Evolutionary conservation across 768 basidiomycete species (phyloP).

Genomic region (Termitomyces sp.): DNA sequence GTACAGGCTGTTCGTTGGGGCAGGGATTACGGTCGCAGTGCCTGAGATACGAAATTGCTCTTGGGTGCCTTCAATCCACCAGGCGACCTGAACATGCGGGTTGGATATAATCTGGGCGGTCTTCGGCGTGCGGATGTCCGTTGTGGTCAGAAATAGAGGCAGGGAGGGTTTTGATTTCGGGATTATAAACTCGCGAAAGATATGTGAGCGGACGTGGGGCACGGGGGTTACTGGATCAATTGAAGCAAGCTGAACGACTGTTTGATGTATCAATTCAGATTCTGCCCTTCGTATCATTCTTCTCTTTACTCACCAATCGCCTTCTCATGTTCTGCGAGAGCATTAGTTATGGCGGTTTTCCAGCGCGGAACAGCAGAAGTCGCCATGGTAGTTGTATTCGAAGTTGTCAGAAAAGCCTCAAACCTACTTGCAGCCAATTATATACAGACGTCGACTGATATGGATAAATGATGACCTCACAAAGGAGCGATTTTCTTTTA

Average conservation of each 20-base stretch:
- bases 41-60: constrained; percentile 76
- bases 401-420: background rate
- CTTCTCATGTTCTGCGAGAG: constrained; percentile 32
- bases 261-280: background rate
- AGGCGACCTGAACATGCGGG: constrained; percentile 54
- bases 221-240: constrained; percentile 32
- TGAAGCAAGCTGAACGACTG: constrained; percentile 61
- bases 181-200: constrained; percentile 55
- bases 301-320: constrained; percentile 26
- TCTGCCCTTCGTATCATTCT: background rate
- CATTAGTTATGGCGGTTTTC: constrained; percentile 39
- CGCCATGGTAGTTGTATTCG: constrained; percentile 4
- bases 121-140: constrained; percentile 72
- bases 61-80: constrained; percentile 63
- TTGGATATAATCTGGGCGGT: constrained; percentile 46
- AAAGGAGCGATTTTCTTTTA: background rate
- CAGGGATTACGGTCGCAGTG: constrained; percentile 47
- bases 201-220: constrained; percentile 61
- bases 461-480: background rate
- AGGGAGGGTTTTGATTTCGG: constrained; percentile 34
- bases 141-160: constrained; percentile 61
- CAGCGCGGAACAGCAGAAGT: constrained; percentile 31
- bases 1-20: constrained; percentile 32
- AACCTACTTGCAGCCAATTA: too few relatives aligned
- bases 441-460: background rate